Base-by-base conservation (phyloP, 1,284 basidiomycete species). In the Pseudozyma hubeiensis region DNA sequence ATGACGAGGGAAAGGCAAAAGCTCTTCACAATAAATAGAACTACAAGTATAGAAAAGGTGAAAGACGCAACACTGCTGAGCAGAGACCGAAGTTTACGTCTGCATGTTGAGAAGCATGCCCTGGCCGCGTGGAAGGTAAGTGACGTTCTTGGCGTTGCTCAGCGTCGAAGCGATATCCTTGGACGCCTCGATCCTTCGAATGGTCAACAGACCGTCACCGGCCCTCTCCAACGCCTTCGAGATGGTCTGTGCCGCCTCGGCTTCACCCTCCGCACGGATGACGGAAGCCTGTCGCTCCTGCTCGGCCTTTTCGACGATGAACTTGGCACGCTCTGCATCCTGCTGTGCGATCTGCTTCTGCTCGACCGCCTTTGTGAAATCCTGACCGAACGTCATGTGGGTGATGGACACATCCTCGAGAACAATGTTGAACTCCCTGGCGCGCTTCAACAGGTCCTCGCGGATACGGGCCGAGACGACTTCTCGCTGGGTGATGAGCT, bases 261-360 rank as follows among this genome's bases (percentile, higher is more conserved):
- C 96, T 87, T 99, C 96, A 67, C 97, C 97, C 86, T 99, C 96
- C 2, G 97, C 95, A 60, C 97, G 90, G 73, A 99, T 97, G 72
- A 99, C 95, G 7, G 93, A 91, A 1, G 96, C 97, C 87, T 99
- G 96, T 63, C 95, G 91, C 86, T 99, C 97, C 91, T 99, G 97
- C 85, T 99, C 96, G 37, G 97, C 82, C 75, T 81, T 95, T 86
- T 99, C 97, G 73, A 99, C 96, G 75, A 99, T 93, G 86, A 99
- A 99, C 86, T 97, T 98, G 71, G 96, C 96, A 48, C 97, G 90
- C 87, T 99, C 97, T 66, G 63, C 83, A 91, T 92, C 92, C 88
- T 96, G 94, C 84, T 95, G 94, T 29, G 93, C 94, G 83, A 96
- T 94, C 85, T 96, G 93, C 86, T 99, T 99, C 65, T 96, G 95